phyloP scores from a whole-genome alignment of 768 basidiomycete species.

The Punctularia strigosozonata region DNA sequence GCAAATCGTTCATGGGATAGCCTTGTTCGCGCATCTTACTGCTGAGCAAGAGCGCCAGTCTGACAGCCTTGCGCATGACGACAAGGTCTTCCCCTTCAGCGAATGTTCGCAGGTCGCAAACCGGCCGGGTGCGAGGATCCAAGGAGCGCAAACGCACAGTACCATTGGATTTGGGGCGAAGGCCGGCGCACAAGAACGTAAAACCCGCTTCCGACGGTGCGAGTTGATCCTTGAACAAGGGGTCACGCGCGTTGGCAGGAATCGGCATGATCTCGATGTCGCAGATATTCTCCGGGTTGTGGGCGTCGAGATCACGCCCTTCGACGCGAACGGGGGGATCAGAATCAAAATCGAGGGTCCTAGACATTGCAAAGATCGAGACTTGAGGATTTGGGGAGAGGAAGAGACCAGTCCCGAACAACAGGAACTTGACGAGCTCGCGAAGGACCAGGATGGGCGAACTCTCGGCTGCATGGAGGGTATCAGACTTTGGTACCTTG shows the following conservation, averaged over 20 bases:
- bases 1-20: conserved; percentile 15
- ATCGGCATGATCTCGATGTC: conserved; percentile 29
- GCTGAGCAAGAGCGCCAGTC: conserved; percentile 13
- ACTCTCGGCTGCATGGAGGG: conserved; percentile 17
- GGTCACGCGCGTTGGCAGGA: conserved; percentile 9
- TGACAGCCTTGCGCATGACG: conserved; percentile 15
- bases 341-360: no score
- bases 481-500: conserved; percentile 20
- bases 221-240: conserved; percentile 4
- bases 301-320: conserved; percentile 20
- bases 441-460: conserved; percentile 16
- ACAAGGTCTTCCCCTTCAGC: conserved; percentile 14
- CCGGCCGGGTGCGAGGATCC: conserved; percentile 18
- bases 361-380: no score
- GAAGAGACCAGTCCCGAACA: no score
- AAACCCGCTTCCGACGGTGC: conserved; percentile 6
- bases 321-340: no score
- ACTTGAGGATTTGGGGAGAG: no score
- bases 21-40: conserved; percentile 13
- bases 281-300: conserved; percentile 17
- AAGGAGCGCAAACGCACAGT: conserved; percentile 18
- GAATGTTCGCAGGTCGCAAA: conserved; percentile 19
- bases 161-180: conserved; percentile 14
- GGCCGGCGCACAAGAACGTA: conserved; percentile 13
- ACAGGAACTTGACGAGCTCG: conserved; percentile 21